Base-by-base conservation (phyloP, 164 flowering plant species). In the Umbellularia californica region DNA sequence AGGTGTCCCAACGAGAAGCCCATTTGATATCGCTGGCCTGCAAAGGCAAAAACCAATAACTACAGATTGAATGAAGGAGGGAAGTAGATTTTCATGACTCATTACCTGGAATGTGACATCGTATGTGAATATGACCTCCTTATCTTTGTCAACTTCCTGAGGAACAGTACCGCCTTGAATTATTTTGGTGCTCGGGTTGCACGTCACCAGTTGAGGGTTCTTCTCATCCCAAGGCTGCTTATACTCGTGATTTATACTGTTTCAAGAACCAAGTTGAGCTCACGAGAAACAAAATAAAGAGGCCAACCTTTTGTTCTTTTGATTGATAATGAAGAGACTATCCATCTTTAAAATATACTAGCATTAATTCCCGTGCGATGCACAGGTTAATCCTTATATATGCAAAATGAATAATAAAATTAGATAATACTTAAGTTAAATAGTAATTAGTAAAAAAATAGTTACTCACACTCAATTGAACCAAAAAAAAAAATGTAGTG, bases 151-250 rank as follows among this genome's bases (percentile, higher is more conserved):
- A 70, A 82, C 79, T 71, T 80, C 85, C 41, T 82, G 85, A n/a
- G 83, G 83, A 68, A 82, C 85, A 66, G 84, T 74, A 72, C 79
- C 82, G 50, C 84, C 79, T 78, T 83, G 89, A 72, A 80, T 78
- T 58, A 85, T 74, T 68, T 81, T 85, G 77, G 84, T 83, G 76
- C 86, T 85, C 84, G 47, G 47, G 60, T 15, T 55, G n/a, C 92
- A 89, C 50, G 92, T 89, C 55, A 81, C 47, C 76, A 89, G 22
- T 69, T 83, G 86, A 65, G 92, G 85, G 74, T 86, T 84, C 76
- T 89, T 85, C n/a, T 82, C 89, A 77, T 89, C 80, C 92, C 92
- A 87, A 25, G 82, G 70, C 17, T 28, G 84, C 82, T 87, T 86
- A 76, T 84, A 86, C 70, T 86, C 88, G 64, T 87, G 92, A 67